Percentiles rank a stretch among this genome's conserved stretches.
These are phyloP conservation scores for Gleditsia sinensis DNA, from an alignment of 306 rosid species.

Conservation along the genomic window DNA sequence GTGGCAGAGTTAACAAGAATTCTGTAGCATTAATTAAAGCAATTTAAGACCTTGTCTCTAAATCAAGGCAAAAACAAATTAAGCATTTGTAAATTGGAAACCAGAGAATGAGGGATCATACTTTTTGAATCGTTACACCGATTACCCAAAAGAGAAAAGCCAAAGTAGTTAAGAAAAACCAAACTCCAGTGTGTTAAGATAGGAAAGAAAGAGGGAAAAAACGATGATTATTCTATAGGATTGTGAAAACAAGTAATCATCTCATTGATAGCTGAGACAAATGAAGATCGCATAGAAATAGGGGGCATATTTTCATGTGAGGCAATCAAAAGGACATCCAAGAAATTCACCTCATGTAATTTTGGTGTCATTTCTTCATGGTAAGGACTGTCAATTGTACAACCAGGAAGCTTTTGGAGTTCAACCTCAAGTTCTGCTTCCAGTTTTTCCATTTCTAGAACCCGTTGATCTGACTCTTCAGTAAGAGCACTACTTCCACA, in stretches of 20 bases:
- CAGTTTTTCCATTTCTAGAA: slow-evolving; percentile 59
- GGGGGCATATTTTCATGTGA: not conserved
- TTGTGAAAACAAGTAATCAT: not conserved
- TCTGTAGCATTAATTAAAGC: too few relatives aligned
- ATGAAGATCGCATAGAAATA: not conserved
- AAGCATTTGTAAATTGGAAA: not conserved
- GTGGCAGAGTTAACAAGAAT: not conserved
- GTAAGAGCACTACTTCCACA: slow-evolving; percentile 70
- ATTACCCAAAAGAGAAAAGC: not conserved
- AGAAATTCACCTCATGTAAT: slow-evolving; percentile 42
- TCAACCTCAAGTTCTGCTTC: slow-evolving; percentile 74
- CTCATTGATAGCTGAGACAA: not conserved
- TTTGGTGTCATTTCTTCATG: slow-evolving; percentile 30
- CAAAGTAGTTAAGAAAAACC: not conserved
- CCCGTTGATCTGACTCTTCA: slow-evolving; percentile 51
- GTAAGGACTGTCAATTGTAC: slow-evolving; percentile 41
- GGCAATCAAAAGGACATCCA: not conserved
- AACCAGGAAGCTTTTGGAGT: slow-evolving; percentile 65
- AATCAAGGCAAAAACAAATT: not conserved
- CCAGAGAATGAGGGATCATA: not conserved
- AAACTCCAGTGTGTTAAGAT: too few relatives aligned
- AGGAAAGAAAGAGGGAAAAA: not conserved
- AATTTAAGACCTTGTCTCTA: not conserved
- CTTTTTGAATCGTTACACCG: not conserved
- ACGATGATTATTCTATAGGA: not conserved